Conservation (phyloP, 2,329 filamentous ascomycete genomes). For the Verruconis gallopava region DNA sequence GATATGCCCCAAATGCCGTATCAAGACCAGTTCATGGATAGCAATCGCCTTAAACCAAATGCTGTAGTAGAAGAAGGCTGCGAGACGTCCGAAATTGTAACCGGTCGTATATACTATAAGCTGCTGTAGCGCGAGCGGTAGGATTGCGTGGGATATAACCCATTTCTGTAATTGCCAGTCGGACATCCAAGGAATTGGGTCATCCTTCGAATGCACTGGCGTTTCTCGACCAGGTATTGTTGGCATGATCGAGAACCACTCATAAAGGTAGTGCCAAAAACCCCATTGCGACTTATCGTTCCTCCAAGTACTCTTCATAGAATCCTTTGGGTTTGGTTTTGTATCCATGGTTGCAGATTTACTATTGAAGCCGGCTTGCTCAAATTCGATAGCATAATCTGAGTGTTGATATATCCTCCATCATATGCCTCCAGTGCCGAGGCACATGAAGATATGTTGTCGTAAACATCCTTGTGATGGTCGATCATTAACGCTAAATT, state of each 20-base stretch:
- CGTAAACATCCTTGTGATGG: too few species aligned
- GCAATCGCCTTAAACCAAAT: slow-evolving; percentile 26
- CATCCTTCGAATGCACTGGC: slow-evolving; percentile 28
- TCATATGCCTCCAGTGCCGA: too few species aligned
- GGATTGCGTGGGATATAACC: slow-evolving; percentile 26
- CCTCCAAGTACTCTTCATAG: slow-evolving; percentile 10
- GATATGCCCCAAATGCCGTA: slow-evolving; percentile 26
- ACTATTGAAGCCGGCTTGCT: too few species aligned
- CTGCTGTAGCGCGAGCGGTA: slow-evolving; percentile 28
- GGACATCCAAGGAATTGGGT: slow-evolving; percentile 28
- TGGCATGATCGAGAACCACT: not conserved
- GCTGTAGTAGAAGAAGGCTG: slow-evolving; percentile 26
- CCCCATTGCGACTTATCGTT: slow-evolving; percentile 7
- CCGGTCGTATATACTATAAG: slow-evolving; percentile 21
- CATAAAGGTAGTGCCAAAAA: slow-evolving; percentile 8
- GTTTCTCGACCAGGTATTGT: slow-evolving; percentile 17
- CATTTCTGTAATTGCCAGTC: slow-evolving; percentile 27
- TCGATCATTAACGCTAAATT: too few species aligned
- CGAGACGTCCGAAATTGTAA: slow-evolving; percentile 19
- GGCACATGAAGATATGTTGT: too few species aligned
- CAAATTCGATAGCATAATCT: too few species aligned
- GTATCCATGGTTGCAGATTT: not conserved
- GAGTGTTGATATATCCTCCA: too few species aligned
- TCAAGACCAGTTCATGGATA: slow-evolving; percentile 27
- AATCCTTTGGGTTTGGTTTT: slow-evolving; percentile 3